A percentile compares a stretch with the other conserved stretches of the same genome.
Evolutionary conservation across 23 red algal genomes (phyloP).

Genomic region (Gracilaria gracilis): DNA sequence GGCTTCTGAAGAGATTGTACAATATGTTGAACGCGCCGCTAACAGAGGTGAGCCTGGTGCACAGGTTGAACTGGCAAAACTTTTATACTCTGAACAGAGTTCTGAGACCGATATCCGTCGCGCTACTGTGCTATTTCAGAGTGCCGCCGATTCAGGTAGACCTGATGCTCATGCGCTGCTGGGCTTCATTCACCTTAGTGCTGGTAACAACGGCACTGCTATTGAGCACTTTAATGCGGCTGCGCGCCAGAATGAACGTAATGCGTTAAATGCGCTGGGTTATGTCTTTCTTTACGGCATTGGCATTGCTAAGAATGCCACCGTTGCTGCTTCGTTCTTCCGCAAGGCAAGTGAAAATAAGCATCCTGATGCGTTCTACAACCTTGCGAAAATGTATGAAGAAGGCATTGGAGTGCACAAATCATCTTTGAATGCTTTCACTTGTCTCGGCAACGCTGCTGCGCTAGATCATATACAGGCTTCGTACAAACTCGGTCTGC

Average conservation of each 20-base stretch:
- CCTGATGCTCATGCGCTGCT: constrained; percentile 64
- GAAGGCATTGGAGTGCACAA: constrained; percentile 62
- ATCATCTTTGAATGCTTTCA: constrained; percentile 12
- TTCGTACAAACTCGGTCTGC: constrained; percentile 70
- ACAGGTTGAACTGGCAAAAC: constrained; percentile 58
- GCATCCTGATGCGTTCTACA: constrained; percentile 64
- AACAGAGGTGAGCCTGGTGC: constrained; percentile 58
- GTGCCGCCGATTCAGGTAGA: constrained; percentile 56
- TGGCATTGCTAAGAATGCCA: constrained; percentile 37
- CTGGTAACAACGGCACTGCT: constrained; percentile 52
- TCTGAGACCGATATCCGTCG: constrained; percentile 35
- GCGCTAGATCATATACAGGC: constrained; percentile 69
- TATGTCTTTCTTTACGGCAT: constrained; percentile 59
- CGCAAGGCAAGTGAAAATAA: constrained; percentile 26
- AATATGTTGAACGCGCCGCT: constrained; percentile 77
- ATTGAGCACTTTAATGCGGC: constrained; percentile 58
- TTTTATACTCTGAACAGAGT: constrained; percentile 51
- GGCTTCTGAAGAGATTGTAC: constrained; percentile 66
- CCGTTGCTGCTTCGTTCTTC: constrained; percentile 43
- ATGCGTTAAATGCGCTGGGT: constrained; percentile 60
- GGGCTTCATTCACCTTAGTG: constrained; percentile 70
- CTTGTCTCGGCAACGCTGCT: constrained; percentile 60
- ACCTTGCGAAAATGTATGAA: constrained; percentile 56
- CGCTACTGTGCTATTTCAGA: constrained; percentile 58
- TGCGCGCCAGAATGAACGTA: constrained; percentile 8